Evolutionary conservation across 2,329 filamentous ascomycete genomes (phyloP).

Genomic region (Aspergillus sp.): DNA sequence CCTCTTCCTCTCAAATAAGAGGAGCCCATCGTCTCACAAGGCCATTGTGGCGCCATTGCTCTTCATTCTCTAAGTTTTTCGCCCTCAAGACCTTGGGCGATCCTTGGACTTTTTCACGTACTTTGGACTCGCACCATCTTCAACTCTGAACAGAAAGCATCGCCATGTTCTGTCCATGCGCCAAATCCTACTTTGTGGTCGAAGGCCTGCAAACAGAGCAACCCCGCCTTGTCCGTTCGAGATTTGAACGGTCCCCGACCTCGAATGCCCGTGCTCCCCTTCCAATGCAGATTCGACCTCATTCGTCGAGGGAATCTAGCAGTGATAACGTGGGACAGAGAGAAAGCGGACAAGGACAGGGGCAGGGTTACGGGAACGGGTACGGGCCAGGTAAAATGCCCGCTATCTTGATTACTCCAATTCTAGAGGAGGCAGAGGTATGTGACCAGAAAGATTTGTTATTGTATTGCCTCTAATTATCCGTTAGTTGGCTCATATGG

Average conservation of each 20-base stretch:
- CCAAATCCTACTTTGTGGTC: slow-evolving; percentile 13
- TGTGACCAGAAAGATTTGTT: background rate
- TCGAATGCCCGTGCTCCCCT: slow-evolving; percentile 10
- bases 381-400: slow-evolving; percentile 15
- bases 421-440: slow-evolving; percentile 18
- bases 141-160: background rate
- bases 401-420: slow-evolving; percentile 17
- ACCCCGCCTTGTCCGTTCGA: slow-evolving; percentile 18
- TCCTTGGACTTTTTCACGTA: background rate
- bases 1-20: background rate
- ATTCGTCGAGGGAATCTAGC: background rate
- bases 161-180: slow-evolving; percentile 19
- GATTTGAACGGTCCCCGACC: background rate
- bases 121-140: background rate
- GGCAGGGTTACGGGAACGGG: background rate
- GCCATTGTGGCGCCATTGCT: background rate
- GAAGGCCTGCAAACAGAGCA: slow-evolving; percentile 16
- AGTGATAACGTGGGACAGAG: background rate
- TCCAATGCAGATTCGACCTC: slow-evolving; percentile 14
- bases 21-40: background rate
- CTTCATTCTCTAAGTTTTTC: background rate
- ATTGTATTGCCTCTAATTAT: background rate
- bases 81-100: background rate
- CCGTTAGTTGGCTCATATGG: slow-evolving; percentile 10
- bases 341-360: slow-evolving; percentile 2